Conservation (phyloP, 2,329 filamentous ascomycete species). For the Scortechinia acanthostroma region DNA sequence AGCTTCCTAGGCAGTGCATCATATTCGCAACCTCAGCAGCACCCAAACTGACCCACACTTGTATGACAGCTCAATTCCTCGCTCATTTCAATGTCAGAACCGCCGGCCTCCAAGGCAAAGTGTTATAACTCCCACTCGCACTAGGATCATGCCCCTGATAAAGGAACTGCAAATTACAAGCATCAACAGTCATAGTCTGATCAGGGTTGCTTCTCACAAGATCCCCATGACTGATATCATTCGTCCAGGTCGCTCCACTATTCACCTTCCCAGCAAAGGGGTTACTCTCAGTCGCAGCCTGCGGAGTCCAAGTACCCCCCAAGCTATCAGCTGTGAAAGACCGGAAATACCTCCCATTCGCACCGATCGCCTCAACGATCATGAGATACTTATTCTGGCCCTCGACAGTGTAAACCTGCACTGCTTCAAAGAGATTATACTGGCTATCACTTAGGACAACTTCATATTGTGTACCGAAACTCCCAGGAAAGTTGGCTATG, state of each 20-base stretch:
- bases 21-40: no score
- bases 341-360: slow-evolving; percentile 55
- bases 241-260: slow-evolving; percentile 57
- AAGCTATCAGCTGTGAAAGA: slow-evolving; percentile 55
- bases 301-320: slow-evolving; percentile 45
- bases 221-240: slow-evolving; percentile 63
- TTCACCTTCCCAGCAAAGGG: slow-evolving; percentile 65
- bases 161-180: slow-evolving; percentile 57
- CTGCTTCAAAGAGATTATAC: slow-evolving; percentile 58
- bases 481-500: slow-evolving; percentile 51
- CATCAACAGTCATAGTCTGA: slow-evolving; percentile 54
- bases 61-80: no score
- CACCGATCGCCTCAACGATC: slow-evolving; percentile 57
- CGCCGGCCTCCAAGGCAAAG: slow-evolving; percentile 44
- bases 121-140: slow-evolving; percentile 34
- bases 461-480: slow-evolving; percentile 42
- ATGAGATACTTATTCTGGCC: slow-evolving; percentile 53
- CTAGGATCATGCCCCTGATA: slow-evolving; percentile 49
- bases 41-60: no score
- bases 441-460: slow-evolving; percentile 41
- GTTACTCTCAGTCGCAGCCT: slow-evolving; percentile 42
- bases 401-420: slow-evolving; percentile 55
- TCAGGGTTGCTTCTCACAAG: slow-evolving; percentile 45
- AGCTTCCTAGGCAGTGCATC: no score
- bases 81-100: slow-evolving; percentile 36